phyloP scores from a whole-genome alignment of 2,329 filamentous ascomycete genomes.

The Colletotrichum plurivorum region DNA sequence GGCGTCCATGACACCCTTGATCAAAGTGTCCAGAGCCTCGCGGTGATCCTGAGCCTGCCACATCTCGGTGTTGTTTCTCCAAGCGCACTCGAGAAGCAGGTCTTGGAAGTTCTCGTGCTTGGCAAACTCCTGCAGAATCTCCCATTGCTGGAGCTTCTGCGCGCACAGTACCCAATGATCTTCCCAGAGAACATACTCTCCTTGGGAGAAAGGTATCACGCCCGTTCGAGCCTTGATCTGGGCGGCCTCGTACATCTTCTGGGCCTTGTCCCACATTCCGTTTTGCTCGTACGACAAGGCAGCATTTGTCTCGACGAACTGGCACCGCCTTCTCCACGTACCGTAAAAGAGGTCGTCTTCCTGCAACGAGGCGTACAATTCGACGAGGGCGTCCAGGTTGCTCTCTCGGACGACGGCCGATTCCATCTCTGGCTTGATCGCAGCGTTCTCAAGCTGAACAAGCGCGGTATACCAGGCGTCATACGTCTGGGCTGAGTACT shows the following conservation, averaged over 20 bases:
- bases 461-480: slow-evolving; percentile 98
- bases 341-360: slow-evolving; percentile 99
- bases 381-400: slow-evolving; percentile 94
- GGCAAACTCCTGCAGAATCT: slow-evolving; percentile 95
- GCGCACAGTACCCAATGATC: slow-evolving; percentile 99
- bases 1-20: slow-evolving; percentile 98
- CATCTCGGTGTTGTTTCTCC: slow-evolving; percentile 94
- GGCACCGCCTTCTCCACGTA: slow-evolving; percentile 93
- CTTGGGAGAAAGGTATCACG: slow-evolving; percentile 95
- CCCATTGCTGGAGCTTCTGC: slow-evolving; percentile 99
- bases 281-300: slow-evolving; percentile 98
- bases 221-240: slow-evolving; percentile 98
- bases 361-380: slow-evolving; percentile 89
- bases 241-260: slow-evolving; percentile 95
- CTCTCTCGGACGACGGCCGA: slow-evolving; percentile 90
- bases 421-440: slow-evolving; percentile 86
- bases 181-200: slow-evolving; percentile 99
- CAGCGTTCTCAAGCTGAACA: slow-evolving; percentile 89
- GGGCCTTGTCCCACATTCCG: slow-evolving; percentile 99
- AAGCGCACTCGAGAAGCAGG: slow-evolving; percentile 92
- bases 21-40: slow-evolving; percentile 90
- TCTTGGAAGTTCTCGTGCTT: slow-evolving; percentile 99
- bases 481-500: slow-evolving; percentile 93
- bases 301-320: slow-evolving; percentile 97
- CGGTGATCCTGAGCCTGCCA: slow-evolving; percentile 91